Percentiles rank a stretch among this genome's conserved stretches.
Evolutionary conservation across 805 yeast species (phyloP).

Genomic region (Maudiozyma saulgeensis): DNA sequence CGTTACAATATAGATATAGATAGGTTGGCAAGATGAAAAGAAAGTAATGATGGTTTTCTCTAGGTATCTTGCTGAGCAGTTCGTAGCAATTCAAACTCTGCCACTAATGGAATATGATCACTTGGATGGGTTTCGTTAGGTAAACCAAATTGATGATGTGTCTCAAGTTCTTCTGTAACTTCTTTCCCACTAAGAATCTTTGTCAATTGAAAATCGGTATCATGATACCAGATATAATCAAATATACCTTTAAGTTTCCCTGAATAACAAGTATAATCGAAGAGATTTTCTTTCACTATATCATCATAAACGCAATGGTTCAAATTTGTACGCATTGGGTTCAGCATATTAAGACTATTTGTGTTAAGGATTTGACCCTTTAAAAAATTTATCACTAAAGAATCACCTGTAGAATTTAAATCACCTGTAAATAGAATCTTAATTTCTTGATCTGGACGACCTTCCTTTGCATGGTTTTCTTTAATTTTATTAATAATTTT

Average conservation of each 20-base stretch:
- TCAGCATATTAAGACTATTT: conserved; percentile 20
- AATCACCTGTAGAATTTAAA: conserved; percentile 42
- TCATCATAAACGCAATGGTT: conserved; percentile 28
- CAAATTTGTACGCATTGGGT: conserved; percentile 26
- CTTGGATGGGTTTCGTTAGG: conserved; percentile 55
- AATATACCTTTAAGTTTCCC: conserved; percentile 42
- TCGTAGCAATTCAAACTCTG: conserved; percentile 27
- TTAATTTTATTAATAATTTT: conserved; percentile 19
- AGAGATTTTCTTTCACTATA: conserved; percentile 19
- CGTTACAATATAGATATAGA: no score
- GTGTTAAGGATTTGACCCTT: conserved; percentile 27
- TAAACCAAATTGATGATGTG: conserved; percentile 31
- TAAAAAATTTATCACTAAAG: conserved; percentile 40
- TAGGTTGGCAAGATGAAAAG: no score
- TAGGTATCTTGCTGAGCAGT: background rate
- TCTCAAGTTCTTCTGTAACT: conserved; percentile 20
- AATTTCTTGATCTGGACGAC: conserved; percentile 12
- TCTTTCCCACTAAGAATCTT: conserved; percentile 42
- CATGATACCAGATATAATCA: conserved; percentile 50
- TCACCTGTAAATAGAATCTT: conserved; percentile 46
- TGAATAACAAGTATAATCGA: conserved; percentile 39
- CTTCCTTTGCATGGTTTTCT: conserved; percentile 1
- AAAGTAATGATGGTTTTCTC: background rate
- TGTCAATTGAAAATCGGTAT: conserved; percentile 31
- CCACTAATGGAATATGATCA: conserved; percentile 38